Evolutionary conservation across 1,284 basidiomycete species (phyloP).

Genomic region (Athelia sp.): DNA sequence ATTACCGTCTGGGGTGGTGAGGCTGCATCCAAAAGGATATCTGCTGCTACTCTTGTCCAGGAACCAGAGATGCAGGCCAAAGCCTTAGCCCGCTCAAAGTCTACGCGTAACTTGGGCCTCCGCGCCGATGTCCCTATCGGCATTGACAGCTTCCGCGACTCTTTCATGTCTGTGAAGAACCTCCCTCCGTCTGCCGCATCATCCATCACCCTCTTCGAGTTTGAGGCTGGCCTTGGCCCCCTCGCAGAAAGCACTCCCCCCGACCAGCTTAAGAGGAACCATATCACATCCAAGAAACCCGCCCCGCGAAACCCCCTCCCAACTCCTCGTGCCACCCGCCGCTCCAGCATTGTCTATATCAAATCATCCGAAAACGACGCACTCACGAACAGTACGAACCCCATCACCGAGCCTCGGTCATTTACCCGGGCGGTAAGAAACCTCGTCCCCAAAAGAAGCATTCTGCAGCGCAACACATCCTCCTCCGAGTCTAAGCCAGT

Average conservation of each 20-base stretch:
- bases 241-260: slow-evolving; percentile 60
- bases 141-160: slow-evolving; percentile 45
- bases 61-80: slow-evolving; percentile 34
- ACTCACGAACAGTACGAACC: background rate
- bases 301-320: slow-evolving; percentile 23
- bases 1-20: slow-evolving; percentile 49
- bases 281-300: slow-evolving; percentile 28
- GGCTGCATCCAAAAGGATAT: slow-evolving; percentile 6
- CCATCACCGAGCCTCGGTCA: slow-evolving; percentile 32
- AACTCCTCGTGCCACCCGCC: slow-evolving; percentile 22
- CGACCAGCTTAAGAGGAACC: slow-evolving; percentile 31
- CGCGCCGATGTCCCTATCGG: slow-evolving; percentile 43
- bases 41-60: slow-evolving; percentile 23
- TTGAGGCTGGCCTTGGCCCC: slow-evolving; percentile 28
- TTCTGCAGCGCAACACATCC: slow-evolving; percentile 34
- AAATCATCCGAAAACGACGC: slow-evolving; percentile 43
- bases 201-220: slow-evolving; percentile 54
- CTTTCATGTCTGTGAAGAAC: slow-evolving; percentile 30
- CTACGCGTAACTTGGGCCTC: slow-evolving; percentile 42
- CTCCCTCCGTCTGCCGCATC: slow-evolving; percentile 51
- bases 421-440: slow-evolving; percentile 45
- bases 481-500: slow-evolving; percentile 25
- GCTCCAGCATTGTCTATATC: slow-evolving; percentile 61
- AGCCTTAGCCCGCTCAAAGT: slow-evolving; percentile 31
- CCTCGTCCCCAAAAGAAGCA: slow-evolving; percentile 46